phyloP scores from a whole-genome alignment of 495 filamentous ascomycete species.

The Margaritispora aquatica region DNA sequence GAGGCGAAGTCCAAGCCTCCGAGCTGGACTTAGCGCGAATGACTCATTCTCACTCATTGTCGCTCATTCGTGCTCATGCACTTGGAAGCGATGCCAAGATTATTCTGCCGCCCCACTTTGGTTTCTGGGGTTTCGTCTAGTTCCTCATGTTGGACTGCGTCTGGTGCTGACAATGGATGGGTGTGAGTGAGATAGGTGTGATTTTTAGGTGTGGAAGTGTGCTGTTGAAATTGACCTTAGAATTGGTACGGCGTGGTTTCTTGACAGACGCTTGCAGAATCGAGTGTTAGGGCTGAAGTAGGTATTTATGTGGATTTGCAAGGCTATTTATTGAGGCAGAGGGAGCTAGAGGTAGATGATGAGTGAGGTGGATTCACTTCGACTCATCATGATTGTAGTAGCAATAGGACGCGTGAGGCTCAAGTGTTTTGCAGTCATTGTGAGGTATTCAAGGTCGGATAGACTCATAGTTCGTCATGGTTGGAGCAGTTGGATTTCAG shows the following conservation, averaged over 20 bases:
- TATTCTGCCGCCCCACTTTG: not conserved
- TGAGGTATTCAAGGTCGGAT: not conserved
- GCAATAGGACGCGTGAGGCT: not conserved
- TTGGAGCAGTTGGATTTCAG: not conserved
- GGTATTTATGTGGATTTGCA: no score
- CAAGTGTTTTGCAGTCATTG: not conserved
- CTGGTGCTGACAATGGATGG: no score
- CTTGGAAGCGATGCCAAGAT: not conserved
- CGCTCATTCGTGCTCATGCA: not conserved
- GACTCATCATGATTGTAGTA: slow-evolving; percentile 7
- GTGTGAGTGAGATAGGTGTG: no score
- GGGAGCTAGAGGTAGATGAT: not conserved
- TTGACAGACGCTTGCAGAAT: no score
- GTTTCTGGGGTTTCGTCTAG: not conserved
- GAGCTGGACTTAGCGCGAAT: not conserved
- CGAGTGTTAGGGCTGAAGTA: no score
- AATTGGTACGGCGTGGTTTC: no score
- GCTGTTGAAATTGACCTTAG: no score
- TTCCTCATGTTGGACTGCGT: no score
- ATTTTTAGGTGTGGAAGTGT: no score
- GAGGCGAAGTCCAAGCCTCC: no score
- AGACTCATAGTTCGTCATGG: not conserved
- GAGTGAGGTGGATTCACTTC: not conserved
- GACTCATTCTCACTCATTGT: not conserved
- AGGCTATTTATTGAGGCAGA: no score